Base-by-base conservation (phyloP, 2,329 filamentous ascomycete species). In the Magnaporthales sp. region DNA sequence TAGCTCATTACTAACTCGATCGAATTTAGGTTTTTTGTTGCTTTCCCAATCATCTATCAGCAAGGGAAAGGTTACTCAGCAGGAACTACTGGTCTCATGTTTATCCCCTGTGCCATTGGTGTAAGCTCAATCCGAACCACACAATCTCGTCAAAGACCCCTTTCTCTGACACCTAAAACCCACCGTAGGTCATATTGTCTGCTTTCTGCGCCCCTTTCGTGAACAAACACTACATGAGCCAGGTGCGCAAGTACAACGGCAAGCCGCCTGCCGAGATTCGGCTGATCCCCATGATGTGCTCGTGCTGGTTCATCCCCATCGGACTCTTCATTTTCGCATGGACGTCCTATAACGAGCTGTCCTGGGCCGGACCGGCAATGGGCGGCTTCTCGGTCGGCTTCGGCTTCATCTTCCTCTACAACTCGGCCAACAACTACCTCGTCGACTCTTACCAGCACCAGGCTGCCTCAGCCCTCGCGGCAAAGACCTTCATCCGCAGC, bases 381-480 rank as follows among this genome's bases (percentile, higher is more conserved):
- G 91, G 88, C 66, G 90, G 90, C 38, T 84, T 88, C 74, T 85
- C 86, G 13, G 87, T 93, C 66, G 90, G 90, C 11, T 92, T 93
- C 72, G 91, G 91, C 68, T 92, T 93, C 79, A 92, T 93, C 76
- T 92, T 93, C 80, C 80, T 93, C 27, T 93, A 93, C 81, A 93
- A 93, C 79, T 83, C 89, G 10, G 88, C 88, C 72, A 91, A 91
- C 77, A 91, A 91, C 79, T 91, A 91, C 78, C 83, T 91, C 30
- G 84, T 86, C 74, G 84, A 86, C 75, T 83, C 83, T 19, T 86
- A 86, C 77, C 83, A 85, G 75, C 82, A 85, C 77, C n/a, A 93
- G 77, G 92, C 92, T 0, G 91, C 92, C 1, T 92, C 89, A 0
- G 91, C 91, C 0, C 84, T 94, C 3, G 91, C 91, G 0, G 91